phyloP scores from a whole-genome alignment of 768 basidiomycete species.

The Suillus cothurnatus region DNA sequence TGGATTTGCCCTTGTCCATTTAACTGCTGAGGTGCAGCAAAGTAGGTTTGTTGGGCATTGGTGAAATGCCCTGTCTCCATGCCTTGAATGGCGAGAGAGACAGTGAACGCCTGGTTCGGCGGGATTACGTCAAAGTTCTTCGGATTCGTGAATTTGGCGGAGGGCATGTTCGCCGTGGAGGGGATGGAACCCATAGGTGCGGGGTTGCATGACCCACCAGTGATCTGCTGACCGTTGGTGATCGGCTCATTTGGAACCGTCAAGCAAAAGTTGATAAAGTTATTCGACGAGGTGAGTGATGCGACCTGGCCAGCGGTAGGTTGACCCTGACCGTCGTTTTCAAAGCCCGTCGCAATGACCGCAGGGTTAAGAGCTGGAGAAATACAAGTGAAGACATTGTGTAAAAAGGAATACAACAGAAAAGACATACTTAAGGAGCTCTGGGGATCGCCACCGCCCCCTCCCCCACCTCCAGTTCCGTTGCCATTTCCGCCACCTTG shows the following conservation, averaged over 20 bases:
- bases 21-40: constrained; percentile 57
- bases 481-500: constrained; percentile 22
- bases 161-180: constrained; percentile 47
- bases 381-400: constrained; percentile 13
- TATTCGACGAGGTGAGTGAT: constrained; percentile 57
- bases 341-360: constrained; percentile 52
- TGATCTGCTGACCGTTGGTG: constrained; percentile 56
- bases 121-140: constrained; percentile 47
- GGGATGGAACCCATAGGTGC: constrained; percentile 59
- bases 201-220: constrained; percentile 60
- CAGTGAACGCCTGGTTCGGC: constrained; percentile 50
- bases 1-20: constrained; percentile 52
- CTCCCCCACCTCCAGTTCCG: constrained; percentile 18
- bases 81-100: constrained; percentile 48
- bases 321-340: constrained; percentile 49
- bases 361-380: constrained; percentile 50
- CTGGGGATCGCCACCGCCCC: constrained; percentile 38
- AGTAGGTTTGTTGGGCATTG: constrained; percentile 55
- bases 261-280: constrained; percentile 62
- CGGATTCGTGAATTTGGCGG: constrained; percentile 45
- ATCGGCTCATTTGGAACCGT: constrained; percentile 46
- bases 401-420: constrained; percentile 12
- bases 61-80: constrained; percentile 58
- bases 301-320: constrained; percentile 50
- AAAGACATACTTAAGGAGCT: constrained; percentile 31